Evolutionary conservation across 2,329 filamentous ascomycete species (phyloP).

Genomic region (Harringtonia lauricola): DNA sequence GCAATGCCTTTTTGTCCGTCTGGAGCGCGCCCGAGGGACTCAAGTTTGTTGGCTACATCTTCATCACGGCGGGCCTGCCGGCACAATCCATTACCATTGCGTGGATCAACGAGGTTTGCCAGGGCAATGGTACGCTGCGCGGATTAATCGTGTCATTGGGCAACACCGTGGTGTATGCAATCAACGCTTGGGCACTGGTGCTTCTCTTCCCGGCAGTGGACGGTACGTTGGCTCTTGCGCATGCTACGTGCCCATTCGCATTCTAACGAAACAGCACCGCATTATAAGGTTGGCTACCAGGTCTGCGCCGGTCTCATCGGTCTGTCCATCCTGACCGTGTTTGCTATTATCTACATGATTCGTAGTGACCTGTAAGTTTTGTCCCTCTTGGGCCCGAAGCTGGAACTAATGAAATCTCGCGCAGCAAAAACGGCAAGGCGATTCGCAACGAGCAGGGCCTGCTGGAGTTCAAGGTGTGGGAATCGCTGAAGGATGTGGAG

Average conservation of each 20-base stretch:
- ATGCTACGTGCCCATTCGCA: neutral
- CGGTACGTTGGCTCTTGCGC: neutral
- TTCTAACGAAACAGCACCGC: neutral
- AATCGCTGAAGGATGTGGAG: neutral
- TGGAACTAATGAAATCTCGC: too few relatives aligned
- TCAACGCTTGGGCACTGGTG: neutral
- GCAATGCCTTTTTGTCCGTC: neutral
- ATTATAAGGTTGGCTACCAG: neutral
- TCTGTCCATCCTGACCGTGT: neutral
- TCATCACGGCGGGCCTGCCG: slow-evolving; percentile 1
- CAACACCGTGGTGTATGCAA: neutral
- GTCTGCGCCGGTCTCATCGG: neutral
- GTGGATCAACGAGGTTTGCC: slow-evolving; percentile 5
- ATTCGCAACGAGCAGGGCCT: neutral
- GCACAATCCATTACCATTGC: slow-evolving; percentile 3
- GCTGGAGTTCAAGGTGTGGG: neutral
- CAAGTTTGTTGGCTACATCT: slow-evolving; percentile 6
- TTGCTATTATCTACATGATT: neutral
- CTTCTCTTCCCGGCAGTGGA: neutral
- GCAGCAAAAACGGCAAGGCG: neutral
- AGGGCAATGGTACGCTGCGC: slow-evolving; percentile 1
- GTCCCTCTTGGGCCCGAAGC: too few relatives aligned
- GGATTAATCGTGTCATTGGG: neutral
- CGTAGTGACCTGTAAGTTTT: neutral
- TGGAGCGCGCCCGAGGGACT: slow-evolving; percentile 1